A percentile compares a stretch with the other conserved stretches of the same genome.
phyloP scores from a whole-genome alignment of 2,329 filamentous ascomycete species.

The Atkinsonella texensis region DNA sequence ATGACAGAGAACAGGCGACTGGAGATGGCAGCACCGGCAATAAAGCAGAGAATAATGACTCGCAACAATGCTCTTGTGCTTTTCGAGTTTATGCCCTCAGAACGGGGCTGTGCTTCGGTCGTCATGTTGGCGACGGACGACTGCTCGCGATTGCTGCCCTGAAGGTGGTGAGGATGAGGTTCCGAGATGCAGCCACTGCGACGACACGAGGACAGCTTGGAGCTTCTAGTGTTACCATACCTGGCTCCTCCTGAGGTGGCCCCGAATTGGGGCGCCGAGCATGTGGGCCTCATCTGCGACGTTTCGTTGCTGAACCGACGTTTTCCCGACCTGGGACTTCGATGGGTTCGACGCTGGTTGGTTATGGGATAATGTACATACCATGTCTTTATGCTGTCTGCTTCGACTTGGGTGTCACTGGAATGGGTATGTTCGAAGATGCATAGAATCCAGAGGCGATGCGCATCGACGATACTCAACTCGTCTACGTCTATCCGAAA shows the following conservation, averaged over 20 bases:
- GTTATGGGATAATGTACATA: not conserved
- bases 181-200: constrained; percentile 12
- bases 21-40: constrained; percentile 81
- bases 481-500: no score
- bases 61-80: constrained; percentile 78
- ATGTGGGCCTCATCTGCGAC: not conserved
- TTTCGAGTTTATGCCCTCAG: constrained; percentile 68
- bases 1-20: constrained; percentile 98
- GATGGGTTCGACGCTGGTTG: not conserved
- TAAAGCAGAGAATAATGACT: constrained; percentile 79
- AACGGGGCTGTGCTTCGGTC: constrained; percentile 35
- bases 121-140: constrained; percentile 30
- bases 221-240: constrained; percentile 19
- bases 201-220: constrained; percentile 30
- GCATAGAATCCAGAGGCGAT: no score
- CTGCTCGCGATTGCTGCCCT: constrained; percentile 18
- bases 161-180: constrained; percentile 23
- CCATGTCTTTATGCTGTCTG: not conserved
- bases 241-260: not conserved
- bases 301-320: not conserved
- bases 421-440: not conserved
- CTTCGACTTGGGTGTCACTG: not conserved
- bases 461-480: no score
- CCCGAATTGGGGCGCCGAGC: not conserved
- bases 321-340: not conserved